Percentiles rank a stretch among this genome's conserved stretches.
Evolutionary conservation across 2,329 filamentous ascomycete species (phyloP).

Genomic region (Fusarium fujikuroi): DNA sequence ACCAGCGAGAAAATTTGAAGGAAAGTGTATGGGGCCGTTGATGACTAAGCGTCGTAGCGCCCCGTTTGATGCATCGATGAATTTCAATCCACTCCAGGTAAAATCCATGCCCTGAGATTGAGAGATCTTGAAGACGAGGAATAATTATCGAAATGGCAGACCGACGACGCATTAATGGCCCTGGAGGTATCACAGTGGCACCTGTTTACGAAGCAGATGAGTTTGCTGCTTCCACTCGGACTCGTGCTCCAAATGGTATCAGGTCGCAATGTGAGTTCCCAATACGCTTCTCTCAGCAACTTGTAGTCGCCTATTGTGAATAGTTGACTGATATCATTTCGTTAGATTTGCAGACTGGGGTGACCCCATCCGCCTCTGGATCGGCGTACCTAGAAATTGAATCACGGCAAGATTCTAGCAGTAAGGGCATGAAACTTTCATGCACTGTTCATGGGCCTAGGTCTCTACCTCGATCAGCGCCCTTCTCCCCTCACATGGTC

Average conservation of each 20-base stretch:
- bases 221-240: slow-evolving; percentile 57
- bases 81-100: slow-evolving; percentile 11
- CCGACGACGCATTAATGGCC: slow-evolving; percentile 89
- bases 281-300: not conserved
- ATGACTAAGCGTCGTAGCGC: slow-evolving; percentile 35
- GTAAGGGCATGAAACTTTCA: slow-evolving; percentile 85
- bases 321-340: slow-evolving; percentile 33
- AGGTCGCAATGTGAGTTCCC: slow-evolving; percentile 82
- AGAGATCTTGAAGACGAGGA: slow-evolving; percentile 1
- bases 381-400: slow-evolving; percentile 85
- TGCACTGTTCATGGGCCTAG: slow-evolving; percentile 95
- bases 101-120: slow-evolving; percentile 34
- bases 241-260: slow-evolving; percentile 74
- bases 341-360: slow-evolving; percentile 86
- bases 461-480: slow-evolving; percentile 86
- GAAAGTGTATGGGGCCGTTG: slow-evolving; percentile 19
- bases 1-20: slow-evolving; percentile 38
- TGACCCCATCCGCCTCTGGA: slow-evolving; percentile 92
- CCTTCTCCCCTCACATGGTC: slow-evolving; percentile 92
- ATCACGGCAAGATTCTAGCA: slow-evolving; percentile 56
- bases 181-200: slow-evolving; percentile 78
- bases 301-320: not conserved
- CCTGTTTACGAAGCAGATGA: slow-evolving; percentile 73
- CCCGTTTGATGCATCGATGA: slow-evolving; percentile 30
- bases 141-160: slow-evolving; percentile 71